phyloP scores from a whole-genome alignment of 208 protist species.

The Phytomonas sp. region DNA sequence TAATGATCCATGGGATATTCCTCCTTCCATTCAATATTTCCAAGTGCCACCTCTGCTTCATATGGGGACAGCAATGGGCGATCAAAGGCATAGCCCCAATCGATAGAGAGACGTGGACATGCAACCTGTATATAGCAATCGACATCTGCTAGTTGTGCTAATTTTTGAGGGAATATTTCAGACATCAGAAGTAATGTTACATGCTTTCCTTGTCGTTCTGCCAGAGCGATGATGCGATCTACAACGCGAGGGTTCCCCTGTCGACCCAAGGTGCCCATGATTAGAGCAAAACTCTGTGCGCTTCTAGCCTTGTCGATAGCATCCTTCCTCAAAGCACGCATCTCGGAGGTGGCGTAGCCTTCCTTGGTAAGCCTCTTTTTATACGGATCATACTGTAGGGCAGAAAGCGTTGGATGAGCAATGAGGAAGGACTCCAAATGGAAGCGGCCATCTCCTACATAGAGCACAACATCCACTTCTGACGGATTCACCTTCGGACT shows the following conservation, averaged over 20 bases:
- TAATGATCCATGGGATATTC: slow-evolving; percentile 98
- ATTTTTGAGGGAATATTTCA: slow-evolving; percentile 96
- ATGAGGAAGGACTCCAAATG: slow-evolving; percentile 99
- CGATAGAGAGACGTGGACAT: slow-evolving; percentile 97
- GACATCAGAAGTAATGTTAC: slow-evolving; percentile 92
- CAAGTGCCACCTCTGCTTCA: slow-evolving; percentile 92
- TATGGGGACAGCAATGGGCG: slow-evolving; percentile 96
- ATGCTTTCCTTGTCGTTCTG: slow-evolving; percentile 54
- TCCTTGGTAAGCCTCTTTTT: slow-evolving; percentile 91
- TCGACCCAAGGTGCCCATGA: slow-evolving; percentile 96
- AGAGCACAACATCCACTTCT: slow-evolving; percentile 79
- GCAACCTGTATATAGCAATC: slow-evolving; percentile 96
- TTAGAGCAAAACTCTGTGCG: slow-evolving; percentile 92
- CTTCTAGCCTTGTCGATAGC: slow-evolving; percentile 60
- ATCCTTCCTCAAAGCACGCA: slow-evolving; percentile 81
- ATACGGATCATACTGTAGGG: slow-evolving; percentile 96
- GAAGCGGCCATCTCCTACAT: slow-evolving; percentile 98
- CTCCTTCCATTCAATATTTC: slow-evolving; percentile 70
- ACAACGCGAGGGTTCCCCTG: slow-evolving; percentile 95
- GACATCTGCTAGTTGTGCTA: slow-evolving; percentile 86
- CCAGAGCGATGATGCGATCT: slow-evolving; percentile 79
- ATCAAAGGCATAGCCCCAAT: slow-evolving; percentile 98
- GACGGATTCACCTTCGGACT: slow-evolving; percentile 87
- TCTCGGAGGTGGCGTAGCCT: slow-evolving; percentile 90
- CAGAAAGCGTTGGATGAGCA: slow-evolving; percentile 89